Conservation (phyloP, 2,329 filamentous ascomycete species). For the Botryotinia globosa region DNA sequence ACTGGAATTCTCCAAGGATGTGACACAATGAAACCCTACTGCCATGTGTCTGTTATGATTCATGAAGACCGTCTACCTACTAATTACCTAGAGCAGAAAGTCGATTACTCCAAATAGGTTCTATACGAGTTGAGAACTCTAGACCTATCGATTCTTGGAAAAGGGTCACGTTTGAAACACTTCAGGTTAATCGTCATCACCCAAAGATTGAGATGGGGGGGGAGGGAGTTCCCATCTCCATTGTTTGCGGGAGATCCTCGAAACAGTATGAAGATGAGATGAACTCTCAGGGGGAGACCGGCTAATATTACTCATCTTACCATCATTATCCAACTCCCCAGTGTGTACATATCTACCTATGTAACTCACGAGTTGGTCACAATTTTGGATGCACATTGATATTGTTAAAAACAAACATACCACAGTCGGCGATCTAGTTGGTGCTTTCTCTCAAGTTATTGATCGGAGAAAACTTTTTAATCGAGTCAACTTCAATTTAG, state of each 20-base stretch:
- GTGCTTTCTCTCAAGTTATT: not conserved
- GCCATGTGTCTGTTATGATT: not conserved
- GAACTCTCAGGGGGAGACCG: not conserved
- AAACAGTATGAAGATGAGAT: constrained; percentile 1
- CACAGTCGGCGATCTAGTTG: constrained; percentile 4
- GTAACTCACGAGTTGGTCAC: not conserved
- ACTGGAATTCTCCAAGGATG: not conserved
- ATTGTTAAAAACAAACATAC: not conserved
- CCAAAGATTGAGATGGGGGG: not conserved
- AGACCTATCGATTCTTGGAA: not conserved
- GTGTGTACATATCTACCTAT: not conserved
- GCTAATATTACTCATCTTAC: not conserved
- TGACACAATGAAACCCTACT: not conserved
- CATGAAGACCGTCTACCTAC: not conserved
- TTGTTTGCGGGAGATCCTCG: not conserved
- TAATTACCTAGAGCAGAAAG: not conserved
- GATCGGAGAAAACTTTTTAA: not conserved
- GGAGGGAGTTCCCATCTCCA: not conserved
- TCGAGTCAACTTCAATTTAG: not conserved
- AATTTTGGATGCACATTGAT: not conserved
- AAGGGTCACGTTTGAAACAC: not conserved
- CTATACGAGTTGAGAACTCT: constrained; percentile 1
- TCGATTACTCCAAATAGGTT: not conserved
- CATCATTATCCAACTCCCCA: not conserved
- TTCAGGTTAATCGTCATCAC: not conserved